Evolutionary conservation across 495 filamentous ascomycete species (phyloP), one percentile per base, ranked within the genome.

Genomic region (Neurospora sp.): DNA sequence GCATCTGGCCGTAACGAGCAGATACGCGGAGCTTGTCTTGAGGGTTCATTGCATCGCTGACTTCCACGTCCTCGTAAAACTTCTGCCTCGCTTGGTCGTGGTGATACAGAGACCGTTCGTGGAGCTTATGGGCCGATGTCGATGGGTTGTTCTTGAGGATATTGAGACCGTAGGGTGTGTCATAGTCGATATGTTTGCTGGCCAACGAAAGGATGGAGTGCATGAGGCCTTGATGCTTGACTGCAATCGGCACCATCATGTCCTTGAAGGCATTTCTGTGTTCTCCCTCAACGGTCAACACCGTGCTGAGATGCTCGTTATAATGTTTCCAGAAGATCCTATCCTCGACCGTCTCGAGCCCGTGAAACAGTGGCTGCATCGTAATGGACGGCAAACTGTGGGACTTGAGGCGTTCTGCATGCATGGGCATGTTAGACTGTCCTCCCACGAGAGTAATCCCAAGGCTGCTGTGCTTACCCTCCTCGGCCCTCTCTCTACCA

Each of bases 201-300:
- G 94, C 92, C 7, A 97, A 87, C 70, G 92, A 94, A 72, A 97
- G 88, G 70, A 97, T 89, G 40, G 93, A 96, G 81, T 97, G 94
- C 94, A 97, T 97, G 54, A 97, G 85, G 16, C 94, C 93, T 69
- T 89, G 87, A 78, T 97, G 92, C 72, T 91, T 86, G 14, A 93
- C 89, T 0, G 94, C 94, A 86, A 97, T 92, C 35, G 93, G 92
- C 9, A 97, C 86, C 70, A 97, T 85, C 81, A 96, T 91, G 75
- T 93, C 92, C 78, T 94, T 93, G 84, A 97, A 97, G 12, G 94
- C 93, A 78, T 96, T 96, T 72, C 91, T 91, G 76, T 92, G 88
- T 79, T 96, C 92, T 59, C 91, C 93, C 77, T 95, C 92, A 39
- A 95, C 86, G 12, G 92, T 96, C 71, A 97, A 84, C 5, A 96